Evolutionary conservation across 352 stramenopile genomes (phyloP), one percentile per base, ranked within the genome.

Genomic region (Pythium volutum): DNA sequence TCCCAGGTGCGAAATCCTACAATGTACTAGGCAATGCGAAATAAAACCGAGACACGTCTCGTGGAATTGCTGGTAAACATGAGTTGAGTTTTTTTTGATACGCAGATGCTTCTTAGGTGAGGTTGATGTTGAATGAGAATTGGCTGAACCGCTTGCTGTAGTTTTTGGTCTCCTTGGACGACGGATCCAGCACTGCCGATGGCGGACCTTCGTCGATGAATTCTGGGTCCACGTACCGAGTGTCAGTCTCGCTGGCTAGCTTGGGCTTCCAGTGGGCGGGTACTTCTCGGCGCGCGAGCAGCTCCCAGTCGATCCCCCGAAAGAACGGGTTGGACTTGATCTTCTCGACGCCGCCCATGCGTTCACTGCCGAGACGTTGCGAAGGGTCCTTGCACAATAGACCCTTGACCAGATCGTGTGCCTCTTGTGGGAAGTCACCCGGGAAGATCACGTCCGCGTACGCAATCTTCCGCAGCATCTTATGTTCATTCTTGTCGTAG

Each of bases 61-160:
- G 31, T 36, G 31, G 10, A 11, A 36, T 15, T 36, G 10, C 14
- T 36, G 31, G 31, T 11, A 36, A 36, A 36, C 31, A 11, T 36
- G 31, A 43, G 10, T 43, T 4, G 36, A 43, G 33, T 38, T 38
- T 7, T 43, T 43, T 15, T 18, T 16, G 36, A 20, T 20, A 22
- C 23, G 31, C 0, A 14, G 23, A 11, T 2, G 31, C 7, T 36
- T 36, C 22, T 29, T 60, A 71, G 2, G 48, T 70, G 56, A 91
- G 72, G 55, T 85, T 90, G 66, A 91, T 93, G 72, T 94, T 93
- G 71, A 96, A 96, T 55, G 82, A 93, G 64, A 96, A 96, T 69
- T 96, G 87, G 64, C 87, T 96, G 49, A 96, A 96, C 29, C 87
- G 83, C 55, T 90, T 90, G 76, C 84, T 93, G 34, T 76, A 73